These are phyloP conservation scores for Penicillium psychrosexuale DNA, from an alignment of 2,329 filamentous ascomycete species.

Conservation along the genomic window DNA sequence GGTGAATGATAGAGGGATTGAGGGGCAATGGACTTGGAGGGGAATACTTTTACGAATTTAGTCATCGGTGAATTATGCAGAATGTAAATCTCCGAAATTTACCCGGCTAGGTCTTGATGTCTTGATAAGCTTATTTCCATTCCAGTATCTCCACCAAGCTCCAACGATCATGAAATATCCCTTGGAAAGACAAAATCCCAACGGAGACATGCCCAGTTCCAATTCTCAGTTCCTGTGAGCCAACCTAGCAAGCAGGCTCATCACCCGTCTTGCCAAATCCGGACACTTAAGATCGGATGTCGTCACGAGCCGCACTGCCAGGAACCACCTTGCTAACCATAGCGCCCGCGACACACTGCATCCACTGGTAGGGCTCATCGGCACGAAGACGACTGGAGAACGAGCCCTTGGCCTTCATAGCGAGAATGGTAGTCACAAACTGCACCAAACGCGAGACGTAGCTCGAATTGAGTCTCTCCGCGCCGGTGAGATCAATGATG, in stretches of 20 bases:
- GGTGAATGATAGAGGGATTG: background rate
- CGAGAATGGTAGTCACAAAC: background rate
- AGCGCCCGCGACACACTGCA: background rate
- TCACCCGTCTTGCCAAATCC: background rate
- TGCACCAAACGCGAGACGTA: background rate
- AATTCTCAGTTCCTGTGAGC: background rate
- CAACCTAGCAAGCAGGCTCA: background rate
- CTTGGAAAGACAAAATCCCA: background rate
- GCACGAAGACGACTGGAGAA: background rate
- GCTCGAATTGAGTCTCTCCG: background rate
- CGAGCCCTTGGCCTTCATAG: background rate
- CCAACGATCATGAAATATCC: background rate
- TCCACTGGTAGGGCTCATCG: background rate
- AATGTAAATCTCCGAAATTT: too few species aligned
- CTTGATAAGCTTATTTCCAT: too few species aligned
- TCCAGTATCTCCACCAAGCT: background rate
- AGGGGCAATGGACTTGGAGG: conserved; percentile 6
- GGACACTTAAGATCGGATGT: background rate
- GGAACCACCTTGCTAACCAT: background rate
- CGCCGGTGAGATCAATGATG: background rate
- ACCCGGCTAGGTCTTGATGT: too few species aligned
- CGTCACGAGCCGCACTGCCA: background rate
- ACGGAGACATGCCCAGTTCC: background rate
- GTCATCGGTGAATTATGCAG: too few species aligned
- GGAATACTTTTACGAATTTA: too few species aligned